Evolutionary conservation across 768 basidiomycete species (phyloP), one percentile per base, ranked within the genome.

Genomic region (Podaxis sp.): DNA sequence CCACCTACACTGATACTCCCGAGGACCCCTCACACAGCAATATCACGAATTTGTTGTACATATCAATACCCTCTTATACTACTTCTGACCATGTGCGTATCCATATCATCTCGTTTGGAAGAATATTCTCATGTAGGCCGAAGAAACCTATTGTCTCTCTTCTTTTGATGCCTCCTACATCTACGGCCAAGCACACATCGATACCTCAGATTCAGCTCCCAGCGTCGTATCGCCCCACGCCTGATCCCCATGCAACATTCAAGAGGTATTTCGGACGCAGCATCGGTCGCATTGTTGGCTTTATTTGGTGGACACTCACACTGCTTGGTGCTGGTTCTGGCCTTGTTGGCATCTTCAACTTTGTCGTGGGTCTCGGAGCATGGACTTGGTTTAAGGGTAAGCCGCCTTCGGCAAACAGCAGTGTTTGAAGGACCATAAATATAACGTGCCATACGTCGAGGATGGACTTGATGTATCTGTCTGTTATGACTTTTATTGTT

Each of bases 101-200:
- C 36, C 57, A 4, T 52, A 24, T 57, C 13, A 19, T 56, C 30
- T 6, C 19, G 42, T 19, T 51, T 46, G 39, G 44, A 5, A 51
- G 12, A 22, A 15, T 33, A 55, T 28, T 63, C 24, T 24, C 36
- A 60, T 12, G 28, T 60, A 38, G 1, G 51, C 52, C 28, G 19
- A 66, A 93, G 90, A 97, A 97, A 88, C 96, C 96, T 0, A 83
- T 99, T 55, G 87, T 93, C 15, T 81, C 86, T 33, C 76, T 95
- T 40, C 80, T 95, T 12, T 77, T 86, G 28, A 79, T 95, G 26
- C 87, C 88, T 22, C 68, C 80, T 13, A 70, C 79, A 2, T 57
- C 71, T 11, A 66, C 76, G 1, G 28, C 70, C 17, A 64, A 67
- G 6, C 59, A 78, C 4, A 55, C 72, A 6, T 49, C 72, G 8